phyloP scores from a whole-genome alignment of 2,329 filamentous ascomycete species.

The Colletotrichum karsti region DNA sequence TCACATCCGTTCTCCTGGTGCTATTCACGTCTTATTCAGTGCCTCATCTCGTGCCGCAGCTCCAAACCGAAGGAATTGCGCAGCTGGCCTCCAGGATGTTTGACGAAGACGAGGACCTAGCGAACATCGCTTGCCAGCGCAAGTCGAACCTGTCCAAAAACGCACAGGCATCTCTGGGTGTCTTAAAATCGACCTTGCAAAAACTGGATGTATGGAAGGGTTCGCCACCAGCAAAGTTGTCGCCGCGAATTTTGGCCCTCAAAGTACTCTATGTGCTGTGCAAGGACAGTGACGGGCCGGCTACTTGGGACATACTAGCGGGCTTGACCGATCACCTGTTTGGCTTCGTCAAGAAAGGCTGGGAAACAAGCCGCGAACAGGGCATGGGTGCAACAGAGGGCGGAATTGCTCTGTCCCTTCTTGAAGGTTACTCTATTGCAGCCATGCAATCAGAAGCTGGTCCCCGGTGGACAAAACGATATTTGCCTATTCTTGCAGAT shows the following conservation, averaged over 20 bases:
- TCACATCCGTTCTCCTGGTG: slow-evolving; percentile 70
- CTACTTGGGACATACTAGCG: slow-evolving; percentile 8
- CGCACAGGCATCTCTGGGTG: slow-evolving; percentile 63
- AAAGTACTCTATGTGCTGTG: slow-evolving; percentile 56
- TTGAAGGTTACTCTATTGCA: slow-evolving; percentile 63
- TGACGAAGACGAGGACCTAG: slow-evolving; percentile 61
- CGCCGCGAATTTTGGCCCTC: slow-evolving; percentile 70
- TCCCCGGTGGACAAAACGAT: slow-evolving; percentile 53
- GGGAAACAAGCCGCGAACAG: slow-evolving; percentile 9
- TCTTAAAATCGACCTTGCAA: slow-evolving; percentile 62
- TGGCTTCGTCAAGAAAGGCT: slow-evolving; percentile 25
- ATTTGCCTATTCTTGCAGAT: slow-evolving; percentile 60
- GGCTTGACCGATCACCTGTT: slow-evolving; percentile 31
- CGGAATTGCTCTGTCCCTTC: slow-evolving; percentile 49
- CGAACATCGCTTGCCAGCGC: slow-evolving; percentile 68
- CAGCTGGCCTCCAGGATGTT: slow-evolving; percentile 66
- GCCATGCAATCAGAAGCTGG: slow-evolving; percentile 49
- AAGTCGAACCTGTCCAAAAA: slow-evolving; percentile 75
- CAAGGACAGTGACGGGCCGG: slow-evolving; percentile 15
- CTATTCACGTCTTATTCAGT: slow-evolving; percentile 70
- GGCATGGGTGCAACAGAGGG: slow-evolving; percentile 18
- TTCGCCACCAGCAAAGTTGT: slow-evolving; percentile 56
- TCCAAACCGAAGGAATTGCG: slow-evolving; percentile 63
- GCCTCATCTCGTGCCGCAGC: slow-evolving; percentile 64
- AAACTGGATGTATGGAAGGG: slow-evolving; percentile 69